Base-by-base conservation (phyloP, 2,329 filamentous ascomycete genomes). In the Phoma sp. region DNA sequence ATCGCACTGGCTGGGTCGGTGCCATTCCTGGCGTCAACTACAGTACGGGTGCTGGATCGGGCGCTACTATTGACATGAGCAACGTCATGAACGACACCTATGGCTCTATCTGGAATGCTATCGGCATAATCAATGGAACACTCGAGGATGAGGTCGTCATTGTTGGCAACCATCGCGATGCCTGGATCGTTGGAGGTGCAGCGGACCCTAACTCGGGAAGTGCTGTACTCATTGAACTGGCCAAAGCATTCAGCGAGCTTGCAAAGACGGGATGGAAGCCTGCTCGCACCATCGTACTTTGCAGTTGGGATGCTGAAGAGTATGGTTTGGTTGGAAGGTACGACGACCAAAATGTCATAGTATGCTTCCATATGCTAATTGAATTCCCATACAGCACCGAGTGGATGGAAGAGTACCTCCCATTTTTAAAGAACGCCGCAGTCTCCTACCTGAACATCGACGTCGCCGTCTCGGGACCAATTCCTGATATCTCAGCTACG, bases 61-160 rank as follows among this genome's bases (percentile, higher is more conserved):
- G 82, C 84, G 71, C 72, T 1, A 65, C 61, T 1, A 62, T 76
- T 8, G 70, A 68, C n/a, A 38, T 76, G 51, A 69, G 60, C 68
- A 96, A 94, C 67, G 81, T 92, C 67, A 91, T 96, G 76, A 85
- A 92, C 40, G 95, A 96, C 69, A 85, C 86, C 13, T 94, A 85
- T 1, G 95, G 89, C 0, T 89, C 90, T 4, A 80, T 94, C 47
- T 96, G 92, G 92, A 85, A 92, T 73, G 83, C 84, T 27, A 84
- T 85, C 47, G 84, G 85, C n/a, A 79, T 92, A 22, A 87, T 92
- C 71, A 88, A 88, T 58, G 87, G 85, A 60, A 84, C 79, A 31
- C 85, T 89, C 49, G 57, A 77, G 51, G 78, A 83, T 60, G 85
- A 88, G 64, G 80, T 81, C 5, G 70, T 83, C 15, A 70, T 84